These are phyloP conservation scores for Arthrobotrys entomopaga DNA, from an alignment of 2,329 filamentous ascomycete genomes.

Conservation along the genomic window DNA sequence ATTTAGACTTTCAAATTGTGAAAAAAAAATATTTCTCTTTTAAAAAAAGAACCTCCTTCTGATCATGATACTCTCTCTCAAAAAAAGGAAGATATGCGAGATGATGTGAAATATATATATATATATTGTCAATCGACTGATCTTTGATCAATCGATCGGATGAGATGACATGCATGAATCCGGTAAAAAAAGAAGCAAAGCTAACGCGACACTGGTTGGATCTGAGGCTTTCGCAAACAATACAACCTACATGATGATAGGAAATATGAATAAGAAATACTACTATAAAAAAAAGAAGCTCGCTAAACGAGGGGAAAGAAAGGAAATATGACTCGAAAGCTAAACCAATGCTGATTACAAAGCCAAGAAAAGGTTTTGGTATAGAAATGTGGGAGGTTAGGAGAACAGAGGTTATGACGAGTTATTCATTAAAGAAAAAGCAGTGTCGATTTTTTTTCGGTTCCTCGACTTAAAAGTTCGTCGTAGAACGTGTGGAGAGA, in stretches of 20 bases:
- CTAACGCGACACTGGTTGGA: constrained; percentile 16
- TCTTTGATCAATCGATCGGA: constrained; percentile 37
- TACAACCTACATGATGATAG: constrained; percentile 23
- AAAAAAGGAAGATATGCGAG: too few relatives aligned
- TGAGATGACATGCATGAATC: constrained; percentile 57
- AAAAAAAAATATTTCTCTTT: too few relatives aligned
- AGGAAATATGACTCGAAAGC: background rate
- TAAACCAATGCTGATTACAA: constrained; percentile 39
- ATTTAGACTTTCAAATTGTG: too few relatives aligned
- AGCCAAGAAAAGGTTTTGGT: constrained; percentile 8
- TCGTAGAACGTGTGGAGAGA: background rate
- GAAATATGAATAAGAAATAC: constrained; percentile 1
- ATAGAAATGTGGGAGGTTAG: constrained; percentile 20
- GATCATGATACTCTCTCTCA: too few relatives aligned
- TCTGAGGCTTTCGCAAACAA: constrained; percentile 12
- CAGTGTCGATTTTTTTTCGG: background rate
- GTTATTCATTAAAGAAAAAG: constrained; percentile 24
- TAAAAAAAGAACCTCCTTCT: too few relatives aligned
- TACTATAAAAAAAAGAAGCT: constrained; percentile 38
- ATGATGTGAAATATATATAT: constrained; percentile 26
- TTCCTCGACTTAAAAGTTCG: background rate
- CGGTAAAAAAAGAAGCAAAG: constrained; percentile 26
- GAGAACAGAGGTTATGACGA: constrained; percentile 58
- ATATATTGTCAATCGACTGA: too few relatives aligned
- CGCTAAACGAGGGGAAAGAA: constrained; percentile 50